These are phyloP conservation scores for Sechiopsis laciniata DNA, from an alignment of 306 rosid species.

Conservation along the genomic window DNA sequence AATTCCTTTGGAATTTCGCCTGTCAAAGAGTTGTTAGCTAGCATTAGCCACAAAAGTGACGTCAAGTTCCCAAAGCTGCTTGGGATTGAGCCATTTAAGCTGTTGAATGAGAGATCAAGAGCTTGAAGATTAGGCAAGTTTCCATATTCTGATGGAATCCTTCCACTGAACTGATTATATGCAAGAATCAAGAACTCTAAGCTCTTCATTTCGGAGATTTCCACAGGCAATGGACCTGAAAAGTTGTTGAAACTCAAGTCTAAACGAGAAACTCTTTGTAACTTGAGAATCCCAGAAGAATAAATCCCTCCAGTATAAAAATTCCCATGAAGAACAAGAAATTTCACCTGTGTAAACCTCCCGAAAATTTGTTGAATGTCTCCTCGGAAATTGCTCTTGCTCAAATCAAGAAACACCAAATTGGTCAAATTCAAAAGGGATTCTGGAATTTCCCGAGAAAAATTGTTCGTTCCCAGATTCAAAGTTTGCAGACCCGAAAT, in stretches of 20 bases:
- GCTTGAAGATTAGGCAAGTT: slow-evolving; percentile 54
- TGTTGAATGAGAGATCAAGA: slow-evolving; percentile 70
- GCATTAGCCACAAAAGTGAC: slow-evolving; percentile 89
- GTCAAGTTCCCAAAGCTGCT: slow-evolving; percentile 62
- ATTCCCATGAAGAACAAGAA: slow-evolving; percentile 65
- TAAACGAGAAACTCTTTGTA: slow-evolving; percentile 48
- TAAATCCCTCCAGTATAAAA: slow-evolving; percentile 55
- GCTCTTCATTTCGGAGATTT: slow-evolving; percentile 55
- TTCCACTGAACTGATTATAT: slow-evolving; percentile 60
- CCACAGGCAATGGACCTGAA: slow-evolving; percentile 69
- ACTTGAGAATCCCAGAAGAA: slow-evolving; percentile 60
- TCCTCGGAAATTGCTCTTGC: slow-evolving; percentile 56
- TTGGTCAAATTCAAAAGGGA: slow-evolving; percentile 47
- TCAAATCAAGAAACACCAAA: slow-evolving; percentile 78
- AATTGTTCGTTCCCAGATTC: slow-evolving; percentile 66
- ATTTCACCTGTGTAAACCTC: slow-evolving; percentile 49
- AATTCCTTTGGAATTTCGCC: slow-evolving; percentile 70
- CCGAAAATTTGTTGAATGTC: slow-evolving; percentile 72
- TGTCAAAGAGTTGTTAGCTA: slow-evolving; percentile 57
- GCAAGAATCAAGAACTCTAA: slow-evolving; percentile 59
- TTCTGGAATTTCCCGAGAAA: slow-evolving; percentile 56
- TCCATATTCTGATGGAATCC: slow-evolving; percentile 60
- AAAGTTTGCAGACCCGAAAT: slow-evolving; percentile 46
- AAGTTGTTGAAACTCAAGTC: slow-evolving; percentile 68
- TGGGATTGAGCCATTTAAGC: slow-evolving; percentile 63